A percentile compares a stretch with the other conserved stretches of the same genome.
These are phyloP conservation scores for Zalerion maritima DNA, from an alignment of 495 filamentous ascomycete species.

Conservation along the genomic window DNA sequence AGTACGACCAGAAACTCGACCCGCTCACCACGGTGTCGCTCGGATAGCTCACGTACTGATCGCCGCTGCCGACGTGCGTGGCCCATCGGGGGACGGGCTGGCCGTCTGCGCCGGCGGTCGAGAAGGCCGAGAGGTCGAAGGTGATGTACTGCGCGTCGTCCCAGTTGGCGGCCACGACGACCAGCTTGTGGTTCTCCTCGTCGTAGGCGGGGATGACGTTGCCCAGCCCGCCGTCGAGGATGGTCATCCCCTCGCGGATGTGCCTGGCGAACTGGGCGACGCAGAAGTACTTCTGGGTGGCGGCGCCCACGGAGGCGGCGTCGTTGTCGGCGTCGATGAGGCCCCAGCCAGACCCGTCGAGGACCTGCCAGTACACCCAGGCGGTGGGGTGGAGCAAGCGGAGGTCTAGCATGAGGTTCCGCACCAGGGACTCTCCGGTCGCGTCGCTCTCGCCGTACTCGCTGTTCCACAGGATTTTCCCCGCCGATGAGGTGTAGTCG, in stretches of 20 bases:
- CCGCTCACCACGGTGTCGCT: constrained; percentile 4
- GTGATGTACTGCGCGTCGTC: constrained; percentile 19
- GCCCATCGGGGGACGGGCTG: constrained; percentile 19
- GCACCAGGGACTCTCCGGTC: constrained; percentile 14
- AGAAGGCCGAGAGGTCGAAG: constrained; percentile 20
- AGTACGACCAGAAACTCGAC: constrained; percentile 16
- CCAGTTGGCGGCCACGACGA: constrained; percentile 25
- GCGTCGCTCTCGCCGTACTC: constrained; percentile 26
- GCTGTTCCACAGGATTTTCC: constrained; percentile 24
- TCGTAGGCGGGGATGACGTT: constrained; percentile 23
- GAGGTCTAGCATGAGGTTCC: constrained; percentile 22
- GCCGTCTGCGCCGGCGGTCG: constrained; percentile 11
- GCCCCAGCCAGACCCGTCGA: constrained; percentile 23
- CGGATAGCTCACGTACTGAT: constrained; percentile 14
- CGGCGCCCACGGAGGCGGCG: constrained; percentile 9
- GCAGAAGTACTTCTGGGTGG: constrained; percentile 22
- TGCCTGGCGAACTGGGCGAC: constrained; percentile 23
- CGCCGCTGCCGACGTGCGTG: constrained; percentile 17
- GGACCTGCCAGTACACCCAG: constrained; percentile 27
- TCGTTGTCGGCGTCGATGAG: constrained; percentile 20
- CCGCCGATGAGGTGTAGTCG: constrained; percentile 5
- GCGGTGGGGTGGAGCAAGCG: constrained; percentile 22
- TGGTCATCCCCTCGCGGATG: constrained; percentile 19
- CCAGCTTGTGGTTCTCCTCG: constrained; percentile 12
- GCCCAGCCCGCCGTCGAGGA: constrained; percentile 19